Evolutionary conservation across 164 flowering plant genomes (phyloP).

Genomic region (Akebia trifoliata): DNA sequence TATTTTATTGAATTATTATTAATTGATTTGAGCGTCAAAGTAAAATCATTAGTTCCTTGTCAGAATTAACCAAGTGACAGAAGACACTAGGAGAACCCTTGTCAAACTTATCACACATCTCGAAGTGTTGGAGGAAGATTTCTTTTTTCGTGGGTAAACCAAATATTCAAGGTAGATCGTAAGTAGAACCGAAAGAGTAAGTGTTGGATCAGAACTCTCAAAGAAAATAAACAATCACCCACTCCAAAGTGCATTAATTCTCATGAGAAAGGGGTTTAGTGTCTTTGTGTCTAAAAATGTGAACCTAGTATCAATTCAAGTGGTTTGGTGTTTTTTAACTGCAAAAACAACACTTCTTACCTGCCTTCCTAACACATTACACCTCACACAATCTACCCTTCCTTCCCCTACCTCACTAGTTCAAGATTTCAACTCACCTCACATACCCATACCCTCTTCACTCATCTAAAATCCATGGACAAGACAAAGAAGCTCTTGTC

Average conservation of each 20-base stretch:
- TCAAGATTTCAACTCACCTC: neutral
- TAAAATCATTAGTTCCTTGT: too few species aligned
- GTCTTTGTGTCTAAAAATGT: neutral
- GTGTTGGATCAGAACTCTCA: too few species aligned
- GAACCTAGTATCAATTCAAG: neutral
- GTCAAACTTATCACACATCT: too few species aligned
- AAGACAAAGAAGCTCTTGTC: neutral
- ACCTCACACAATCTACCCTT: slow-evolving; percentile 1
- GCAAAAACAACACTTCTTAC: neutral
- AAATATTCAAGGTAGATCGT: too few species aligned
- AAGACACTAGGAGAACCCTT: too few species aligned
- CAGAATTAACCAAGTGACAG: too few species aligned
- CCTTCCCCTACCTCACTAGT: neutral
- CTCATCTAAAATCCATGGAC: neutral
- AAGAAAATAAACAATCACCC: neutral
- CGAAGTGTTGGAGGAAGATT: too few species aligned
- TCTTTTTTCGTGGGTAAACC: too few species aligned
- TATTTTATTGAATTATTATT: too few species aligned
- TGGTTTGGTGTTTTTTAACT: neutral
- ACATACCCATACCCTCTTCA: neutral
- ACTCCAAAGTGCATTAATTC: neutral
- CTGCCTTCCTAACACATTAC: slow-evolving; percentile 6
- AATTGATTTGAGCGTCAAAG: too few species aligned
- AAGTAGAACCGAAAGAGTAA: too few species aligned
- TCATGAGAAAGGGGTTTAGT: neutral